Evolutionary conservation across 495 filamentous ascomycete species (phyloP), one percentile per base, ranked within the genome.

Genomic region (Hapsidospora chrysogenum): DNA sequence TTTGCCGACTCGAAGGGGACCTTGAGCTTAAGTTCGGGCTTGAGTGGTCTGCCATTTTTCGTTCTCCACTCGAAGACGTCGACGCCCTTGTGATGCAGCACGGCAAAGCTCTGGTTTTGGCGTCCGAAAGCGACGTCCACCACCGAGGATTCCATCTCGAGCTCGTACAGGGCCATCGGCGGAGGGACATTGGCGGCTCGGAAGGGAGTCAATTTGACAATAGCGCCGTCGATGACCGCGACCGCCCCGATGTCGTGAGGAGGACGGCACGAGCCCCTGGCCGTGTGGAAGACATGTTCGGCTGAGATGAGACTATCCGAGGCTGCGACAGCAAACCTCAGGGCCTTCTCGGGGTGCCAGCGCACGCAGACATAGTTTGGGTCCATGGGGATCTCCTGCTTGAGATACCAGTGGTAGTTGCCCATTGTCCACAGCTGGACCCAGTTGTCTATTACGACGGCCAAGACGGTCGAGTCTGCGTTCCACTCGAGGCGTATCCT

Each of bases 351-450:
- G 15, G 81, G 74, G 54, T 96, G 83, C 89, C 89, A 97, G 9
- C 59, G 56, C 37, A 74, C 53, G 15, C 39, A 41, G 3, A 41
- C 39, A 4, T 39, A 36, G 2, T 31, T 9, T 1, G 41, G 35
- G 8, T 51, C 51, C 17, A 67, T 56, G 3, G 54, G 56, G 10
- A 86, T 62, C 48, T 97, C 89, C 56, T 94, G 87, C 56, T 96
- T 97, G n/a, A 96, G 60, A 49, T 96, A 96, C 66, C 85, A 96
- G 47, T 97, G 81, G 47, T 97, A 97, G 50, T 97, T 97, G 7
- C 85, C 80, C 63, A 78, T 89, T 2, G 82, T 92, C 86, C 89
- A 97, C n/a, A 96, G 59, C 45, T 97, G 89, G 11, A 87, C 59
- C 27, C 76, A 66, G 42, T 92, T 74, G 28, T 60, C 58, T 47